Conservation (phyloP, 2,329 filamentous ascomycete genomes). For the Colletotrichum sp. region DNA sequence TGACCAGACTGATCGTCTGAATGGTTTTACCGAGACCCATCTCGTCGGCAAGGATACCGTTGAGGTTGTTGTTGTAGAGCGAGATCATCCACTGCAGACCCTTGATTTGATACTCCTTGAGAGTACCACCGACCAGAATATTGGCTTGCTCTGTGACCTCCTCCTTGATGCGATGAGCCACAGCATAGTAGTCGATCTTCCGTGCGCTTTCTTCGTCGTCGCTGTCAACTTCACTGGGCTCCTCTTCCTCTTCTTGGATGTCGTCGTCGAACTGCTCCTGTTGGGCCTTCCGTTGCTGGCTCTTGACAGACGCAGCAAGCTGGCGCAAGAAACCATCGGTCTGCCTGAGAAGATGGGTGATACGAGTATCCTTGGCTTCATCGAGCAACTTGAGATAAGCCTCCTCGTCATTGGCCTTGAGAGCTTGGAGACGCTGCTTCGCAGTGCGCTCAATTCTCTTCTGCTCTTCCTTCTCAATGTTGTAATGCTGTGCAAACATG, state of each 20-base stretch:
- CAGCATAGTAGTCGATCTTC: constrained; percentile 98
- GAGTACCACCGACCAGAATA: constrained; percentile 87
- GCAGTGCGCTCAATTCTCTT: constrained; percentile 97
- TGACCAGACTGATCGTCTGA: constrained; percentile 97
- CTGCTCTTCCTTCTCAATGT: constrained; percentile 99
- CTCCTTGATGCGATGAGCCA: constrained; percentile 95
- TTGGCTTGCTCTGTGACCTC: constrained; percentile 82
- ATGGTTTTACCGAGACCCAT: constrained; percentile 99
- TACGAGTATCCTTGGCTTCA: constrained; percentile 99
- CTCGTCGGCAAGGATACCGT: constrained; percentile 97
- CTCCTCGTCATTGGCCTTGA: constrained; percentile 99
- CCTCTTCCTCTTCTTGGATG: constrained; percentile 62
- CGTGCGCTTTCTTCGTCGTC: constrained; percentile 72
- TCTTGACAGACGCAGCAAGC: constrained; percentile 91
- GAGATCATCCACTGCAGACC: constrained; percentile 99
- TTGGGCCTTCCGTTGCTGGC: constrained; percentile 81
- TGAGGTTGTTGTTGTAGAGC: constrained; percentile 99
- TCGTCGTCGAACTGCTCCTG: constrained; percentile 75
- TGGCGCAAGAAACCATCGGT: constrained; percentile 98
- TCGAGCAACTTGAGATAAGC: constrained; percentile 97
- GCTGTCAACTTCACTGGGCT: constrained; percentile 70
- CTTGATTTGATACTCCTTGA: constrained; percentile 99
- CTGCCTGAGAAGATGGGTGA: constrained; percentile 94
- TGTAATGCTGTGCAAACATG: constrained; percentile 89
- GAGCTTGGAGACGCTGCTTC: constrained; percentile 98